Conservation (phyloP, 164 flowering plant species). For the Berberis thunbergii region DNA sequence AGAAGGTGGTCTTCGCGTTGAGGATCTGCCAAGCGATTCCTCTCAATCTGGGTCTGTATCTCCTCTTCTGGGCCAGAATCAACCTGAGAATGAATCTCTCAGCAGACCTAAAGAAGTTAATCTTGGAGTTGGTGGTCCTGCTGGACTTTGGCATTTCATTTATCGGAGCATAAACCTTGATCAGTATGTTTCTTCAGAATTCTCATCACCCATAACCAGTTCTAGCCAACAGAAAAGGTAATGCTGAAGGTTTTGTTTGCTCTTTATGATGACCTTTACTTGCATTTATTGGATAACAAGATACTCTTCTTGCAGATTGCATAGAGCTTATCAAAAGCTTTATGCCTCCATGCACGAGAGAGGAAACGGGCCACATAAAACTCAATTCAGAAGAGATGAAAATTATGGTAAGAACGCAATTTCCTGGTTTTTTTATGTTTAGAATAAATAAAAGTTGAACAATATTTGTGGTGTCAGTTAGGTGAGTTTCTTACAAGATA, state of each 20-base stretch:
- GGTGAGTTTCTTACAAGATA: too few relatives aligned
- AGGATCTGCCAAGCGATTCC: constrained; percentile 72
- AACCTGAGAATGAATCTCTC: constrained; percentile 34
- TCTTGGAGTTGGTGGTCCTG: constrained; percentile 73
- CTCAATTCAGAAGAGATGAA: constrained; percentile 96
- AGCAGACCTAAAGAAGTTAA: constrained; percentile 28
- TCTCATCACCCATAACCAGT: constrained; percentile 68
- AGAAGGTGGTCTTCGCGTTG: constrained; percentile 91
- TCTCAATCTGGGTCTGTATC: constrained; percentile 43
- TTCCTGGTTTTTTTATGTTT: background rate
- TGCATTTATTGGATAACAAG: constrained; percentile 3
- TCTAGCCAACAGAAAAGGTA: constrained; percentile 77
- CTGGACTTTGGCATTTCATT: constrained; percentile 97
- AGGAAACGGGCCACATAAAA: constrained; percentile 77
- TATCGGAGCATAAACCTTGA: constrained; percentile 88
- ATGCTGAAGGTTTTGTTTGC: background rate
- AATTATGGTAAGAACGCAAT: constrained; percentile 53
- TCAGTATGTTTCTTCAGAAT: constrained; percentile 95
- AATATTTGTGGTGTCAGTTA: too few relatives aligned
- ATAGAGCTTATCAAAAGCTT: constrained; percentile 88
- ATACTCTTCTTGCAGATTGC: constrained; percentile 48
- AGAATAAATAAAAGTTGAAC: too few relatives aligned
- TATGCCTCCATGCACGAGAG: constrained; percentile 87
- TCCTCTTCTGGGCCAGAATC: constrained; percentile 54
- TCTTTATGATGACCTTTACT: background rate